Conservation (phyloP, 176 grass and related monocot species). For the Pontederia paniculata region DNA sequence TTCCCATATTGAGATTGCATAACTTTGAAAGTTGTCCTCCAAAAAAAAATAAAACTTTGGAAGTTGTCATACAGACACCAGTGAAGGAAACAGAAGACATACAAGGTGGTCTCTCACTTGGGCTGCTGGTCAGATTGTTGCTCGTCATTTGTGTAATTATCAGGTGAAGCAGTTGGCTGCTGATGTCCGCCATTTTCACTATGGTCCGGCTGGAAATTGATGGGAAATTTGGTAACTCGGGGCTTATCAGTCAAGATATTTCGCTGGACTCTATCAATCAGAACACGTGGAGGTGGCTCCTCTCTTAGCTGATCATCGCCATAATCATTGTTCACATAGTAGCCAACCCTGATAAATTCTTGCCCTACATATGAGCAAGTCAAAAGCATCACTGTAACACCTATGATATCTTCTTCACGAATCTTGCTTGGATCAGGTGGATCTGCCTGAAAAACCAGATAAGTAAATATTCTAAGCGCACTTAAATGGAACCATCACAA, state of each 20-base stretch:
- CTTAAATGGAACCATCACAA: not conserved
- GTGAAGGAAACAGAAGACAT: no score
- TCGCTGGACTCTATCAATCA: slow-evolving; percentile 78
- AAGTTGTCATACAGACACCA: no score
- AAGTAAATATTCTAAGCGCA: not conserved
- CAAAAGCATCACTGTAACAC: slow-evolving; percentile 82
- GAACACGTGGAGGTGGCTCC: slow-evolving; percentile 61
- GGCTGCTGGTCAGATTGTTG: slow-evolving; percentile 11
- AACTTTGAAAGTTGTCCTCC: no score
- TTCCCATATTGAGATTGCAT: no score
- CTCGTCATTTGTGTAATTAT: slow-evolving; percentile 25
- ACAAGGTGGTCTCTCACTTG: not conserved
- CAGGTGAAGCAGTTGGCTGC: slow-evolving; percentile 30
- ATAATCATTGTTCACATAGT: slow-evolving; percentile 97
- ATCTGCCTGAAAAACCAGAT: slow-evolving; percentile 56
- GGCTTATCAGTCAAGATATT: slow-evolving; percentile 95
- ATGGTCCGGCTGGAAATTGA: slow-evolving; percentile 89
- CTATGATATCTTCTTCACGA: slow-evolving; percentile 90
- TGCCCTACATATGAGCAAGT: slow-evolving; percentile 95
- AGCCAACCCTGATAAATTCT: slow-evolving; percentile 97
- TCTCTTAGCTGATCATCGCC: slow-evolving; percentile 89
- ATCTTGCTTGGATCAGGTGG: slow-evolving; percentile 91
- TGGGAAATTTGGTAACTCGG: slow-evolving; percentile 93
- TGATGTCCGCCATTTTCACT: slow-evolving; percentile 45
- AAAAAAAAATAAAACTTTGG: no score